Evolutionary conservation across 306 rosid species (phyloP).

Genomic region (Ormosia semicastrata): DNA sequence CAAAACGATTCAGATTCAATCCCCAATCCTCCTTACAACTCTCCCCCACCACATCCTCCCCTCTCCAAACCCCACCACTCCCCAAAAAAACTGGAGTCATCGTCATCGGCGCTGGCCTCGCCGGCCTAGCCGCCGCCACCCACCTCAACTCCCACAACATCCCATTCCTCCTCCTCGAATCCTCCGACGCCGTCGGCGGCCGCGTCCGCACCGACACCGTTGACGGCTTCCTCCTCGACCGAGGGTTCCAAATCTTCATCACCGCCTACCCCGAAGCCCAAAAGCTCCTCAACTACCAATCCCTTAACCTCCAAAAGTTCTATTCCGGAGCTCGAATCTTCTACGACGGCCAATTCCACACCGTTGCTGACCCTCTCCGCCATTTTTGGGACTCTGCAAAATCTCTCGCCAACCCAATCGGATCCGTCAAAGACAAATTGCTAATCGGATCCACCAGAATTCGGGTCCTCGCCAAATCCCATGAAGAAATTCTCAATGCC

Average conservation of each 20-base stretch:
- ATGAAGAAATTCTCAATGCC: conserved; percentile 46
- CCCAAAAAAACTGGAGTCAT: conserved; percentile 44
- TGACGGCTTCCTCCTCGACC: conserved; percentile 81
- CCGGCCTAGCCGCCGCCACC: conserved; percentile 80
- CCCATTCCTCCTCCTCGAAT: conserved; percentile 75
- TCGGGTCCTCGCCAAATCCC: conserved; percentile 50
- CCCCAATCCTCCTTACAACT: conserved; percentile 40
- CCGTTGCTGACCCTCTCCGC: conserved; percentile 76
- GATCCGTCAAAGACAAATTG: conserved; percentile 64
- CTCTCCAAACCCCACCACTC: conserved; percentile 20
- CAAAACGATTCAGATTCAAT: conserved; percentile 39
- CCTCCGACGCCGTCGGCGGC: conserved; percentile 72
- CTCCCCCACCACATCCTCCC: conserved; percentile 26
- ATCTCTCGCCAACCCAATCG: conserved; percentile 72
- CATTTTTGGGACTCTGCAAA: conserved; percentile 57
- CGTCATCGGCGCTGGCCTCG: conserved; percentile 81
- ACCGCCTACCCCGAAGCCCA: conserved; percentile 86
- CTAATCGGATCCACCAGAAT: conserved; percentile 58
- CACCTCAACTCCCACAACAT: conserved; percentile 66
- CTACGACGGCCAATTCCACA: conserved; percentile 67
- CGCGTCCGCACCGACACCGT: conserved; percentile 78
- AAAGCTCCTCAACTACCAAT: conserved; percentile 62
- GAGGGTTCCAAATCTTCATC: conserved; percentile 93
- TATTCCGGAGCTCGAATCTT: conserved; percentile 73
- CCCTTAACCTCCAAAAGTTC: conserved; percentile 62